Evolutionary conservation across 176 grass and related monocot genomes (phyloP), one percentile per base, ranked within the genome.

Genomic region (Hordeum marinum): DNA sequence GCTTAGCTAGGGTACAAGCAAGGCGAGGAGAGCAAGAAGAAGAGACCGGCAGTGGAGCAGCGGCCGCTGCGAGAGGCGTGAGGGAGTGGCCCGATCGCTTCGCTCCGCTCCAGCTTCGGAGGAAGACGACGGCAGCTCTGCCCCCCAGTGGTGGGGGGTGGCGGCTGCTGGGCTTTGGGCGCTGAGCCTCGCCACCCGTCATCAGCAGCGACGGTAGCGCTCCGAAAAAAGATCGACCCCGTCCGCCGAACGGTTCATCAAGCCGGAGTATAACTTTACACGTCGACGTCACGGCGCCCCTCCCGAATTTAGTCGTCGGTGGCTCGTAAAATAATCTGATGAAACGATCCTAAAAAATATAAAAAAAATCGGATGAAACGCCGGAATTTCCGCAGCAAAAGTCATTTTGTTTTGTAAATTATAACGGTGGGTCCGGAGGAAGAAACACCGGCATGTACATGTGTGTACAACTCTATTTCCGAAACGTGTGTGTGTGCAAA

Each of bases 91-190:
- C 58, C 8, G 43, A 46, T n/a, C 34, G 10, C 46, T 13, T 20
- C 14, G 20, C 57, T 88, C 76, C 11, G n/a, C n/a, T n/a, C n/a
- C n/a, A n/a, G n/a, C n/a, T n/a, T n/a, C n/a, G 36, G 39, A 48
- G 31, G 83, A 80, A 82, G 63, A 86, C 84, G 82, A 85, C 83
- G 77, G 68, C 74, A 26, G 14, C 72, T 27, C 40, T 67, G 88
- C 82, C 81, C 81, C 83, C 91, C 83, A 88, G 63, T 80, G 85
- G 78, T 79, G 82, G 85, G 72, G 41, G 58, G 41, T 18, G 48
- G 48, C 17, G 48, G 48, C 48, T 52, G 48, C 48, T 84, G 58
- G 68, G 41, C 87, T 82, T 86, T 87, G 80, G 32, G 31, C 77
- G 69, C 64, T 24, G 40, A 42, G 60, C 62, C 87, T 85, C 72